These are phyloP conservation scores for Gentiana straminea DNA, from an alignment of 257 asterid species.

Conservation along the genomic window DNA sequence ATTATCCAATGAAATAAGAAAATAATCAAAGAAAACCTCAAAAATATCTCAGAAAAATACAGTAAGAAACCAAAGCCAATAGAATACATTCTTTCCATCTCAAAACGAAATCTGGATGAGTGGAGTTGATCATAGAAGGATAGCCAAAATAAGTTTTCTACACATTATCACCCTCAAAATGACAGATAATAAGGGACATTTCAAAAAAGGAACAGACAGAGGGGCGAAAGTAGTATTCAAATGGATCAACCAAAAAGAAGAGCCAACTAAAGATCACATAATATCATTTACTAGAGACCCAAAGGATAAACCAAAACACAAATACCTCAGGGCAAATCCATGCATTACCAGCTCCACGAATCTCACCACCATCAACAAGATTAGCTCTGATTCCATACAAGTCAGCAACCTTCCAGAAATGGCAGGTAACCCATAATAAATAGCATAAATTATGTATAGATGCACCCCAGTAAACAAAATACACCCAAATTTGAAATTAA, in stretches of 20 bases:
- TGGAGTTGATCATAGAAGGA: too few relatives aligned
- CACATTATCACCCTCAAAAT: too few relatives aligned
- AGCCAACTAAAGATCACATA: too few relatives aligned
- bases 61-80: too few relatives aligned
- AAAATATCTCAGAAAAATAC: too few relatives aligned
- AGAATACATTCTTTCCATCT: too few relatives aligned
- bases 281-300: not conserved
- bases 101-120: too few relatives aligned
- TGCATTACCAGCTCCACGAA: slow-evolving; percentile 99
- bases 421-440: slow-evolving; percentile 4
- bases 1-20: not conserved
- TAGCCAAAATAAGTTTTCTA: too few relatives aligned
- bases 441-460: not conserved
- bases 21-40: not conserved
- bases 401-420: slow-evolving; percentile 73
- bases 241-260: too few relatives aligned
- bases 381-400: slow-evolving; percentile 96
- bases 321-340: slow-evolving; percentile 99
- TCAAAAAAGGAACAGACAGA: too few relatives aligned
- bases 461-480: not conserved
- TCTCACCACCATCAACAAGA: slow-evolving; percentile 99
- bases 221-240: too few relatives aligned
- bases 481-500: slow-evolving; percentile 1
- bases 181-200: too few relatives aligned
- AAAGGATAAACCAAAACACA: slow-evolving; percentile 19